Evolutionary conservation across 495 filamentous ascomycete genomes (phyloP), one percentile per base, ranked within the genome.

Genomic region (Sporormia fimetaria): DNA sequence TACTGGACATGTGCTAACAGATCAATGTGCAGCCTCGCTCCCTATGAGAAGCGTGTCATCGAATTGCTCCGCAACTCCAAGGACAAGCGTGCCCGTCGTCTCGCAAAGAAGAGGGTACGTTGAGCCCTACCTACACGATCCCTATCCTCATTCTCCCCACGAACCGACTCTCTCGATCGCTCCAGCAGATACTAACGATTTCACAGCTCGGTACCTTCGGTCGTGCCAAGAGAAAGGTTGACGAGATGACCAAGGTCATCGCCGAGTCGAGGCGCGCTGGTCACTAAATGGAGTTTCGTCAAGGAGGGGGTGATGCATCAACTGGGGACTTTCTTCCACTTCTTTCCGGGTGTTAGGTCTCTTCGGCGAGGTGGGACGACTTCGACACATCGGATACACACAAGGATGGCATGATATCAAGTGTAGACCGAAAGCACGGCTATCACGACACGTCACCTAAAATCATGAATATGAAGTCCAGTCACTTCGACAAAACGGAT

Each of bases 21-120:
- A 35, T 8, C 14, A 3, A 5, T 24, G 31, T 25, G 20, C 33
- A 54, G 51, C 20, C 52, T 56, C 33, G 50, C 53, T 42, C 53
- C 53, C 17, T 95, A 95, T 62, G 90, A 98, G 74, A 86, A 87
- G 63, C 87, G 90, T 57, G 83, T 98, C 61, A 92, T 96, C 65
- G 90, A 98, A 77, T 74, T 98, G 53, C 78, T 98, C 64, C 84
- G 90, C 56, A 98, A 96, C 76, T 78, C 80, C 73, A 94, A 94
- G 72, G 90, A 98, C 68, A 98, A 98, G 82, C 84, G 90, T 69
- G 90, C 90, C 49, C 74, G 90, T 52, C 96, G 96, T 78, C 81
- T 94, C 60, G 90, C 90, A 53, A 98, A 98, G 88, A 95, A 93
- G 81, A 75, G 90, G 68, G 83, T 84, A 75, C 49, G 71, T 76